Percentiles rank a stretch among this genome's conserved stretches.
Conservation (phyloP, 2,329 filamentous ascomycete genomes). For the Aspergillus versicolor region DNA sequence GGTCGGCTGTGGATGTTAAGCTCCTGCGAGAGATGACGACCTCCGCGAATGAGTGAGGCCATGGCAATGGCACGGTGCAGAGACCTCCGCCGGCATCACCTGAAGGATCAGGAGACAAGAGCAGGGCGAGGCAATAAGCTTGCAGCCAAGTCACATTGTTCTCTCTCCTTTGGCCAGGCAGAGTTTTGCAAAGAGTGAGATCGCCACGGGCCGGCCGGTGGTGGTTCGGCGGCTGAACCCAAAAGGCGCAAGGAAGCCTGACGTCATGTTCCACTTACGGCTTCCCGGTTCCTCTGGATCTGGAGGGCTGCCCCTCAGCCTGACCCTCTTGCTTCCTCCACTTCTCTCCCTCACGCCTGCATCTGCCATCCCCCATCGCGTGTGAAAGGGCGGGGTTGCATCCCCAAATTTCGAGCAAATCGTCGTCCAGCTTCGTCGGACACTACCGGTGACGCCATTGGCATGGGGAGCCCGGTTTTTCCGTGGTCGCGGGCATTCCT, state of each 20-base stretch:
- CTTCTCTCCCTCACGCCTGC: neutral
- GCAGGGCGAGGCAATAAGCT: neutral
- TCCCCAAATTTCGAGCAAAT: constrained; percentile 1
- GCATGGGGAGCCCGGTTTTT: neutral
- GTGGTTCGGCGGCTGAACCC: constrained; percentile 22
- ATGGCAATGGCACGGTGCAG: constrained; percentile 8
- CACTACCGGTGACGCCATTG: constrained; percentile 4
- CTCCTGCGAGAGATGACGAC: constrained; percentile 16
- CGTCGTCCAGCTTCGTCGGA: neutral
- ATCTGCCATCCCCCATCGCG: neutral
- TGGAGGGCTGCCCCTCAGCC: neutral
- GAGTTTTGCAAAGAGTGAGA: neutral
- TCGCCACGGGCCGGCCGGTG: neutral
- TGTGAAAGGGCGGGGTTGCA: neutral
- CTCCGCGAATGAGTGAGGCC: constrained; percentile 15
- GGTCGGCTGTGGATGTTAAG: constrained; percentile 33
- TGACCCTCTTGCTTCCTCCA: neutral
- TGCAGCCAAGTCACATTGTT: neutral
- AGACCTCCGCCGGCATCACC: neutral
- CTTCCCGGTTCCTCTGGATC: constrained; percentile 2
- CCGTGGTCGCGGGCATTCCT: neutral
- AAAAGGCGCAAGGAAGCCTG: constrained; percentile 14
- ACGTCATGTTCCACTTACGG: constrained; percentile 25
- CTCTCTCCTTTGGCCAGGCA: neutral
- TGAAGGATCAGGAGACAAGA: constrained; percentile 6